A percentile compares a stretch with the other conserved stretches of the same genome.
phyloP scores from a whole-genome alignment of 1,139 yeast genomes.

The Petasospora rhodanensis region DNA sequence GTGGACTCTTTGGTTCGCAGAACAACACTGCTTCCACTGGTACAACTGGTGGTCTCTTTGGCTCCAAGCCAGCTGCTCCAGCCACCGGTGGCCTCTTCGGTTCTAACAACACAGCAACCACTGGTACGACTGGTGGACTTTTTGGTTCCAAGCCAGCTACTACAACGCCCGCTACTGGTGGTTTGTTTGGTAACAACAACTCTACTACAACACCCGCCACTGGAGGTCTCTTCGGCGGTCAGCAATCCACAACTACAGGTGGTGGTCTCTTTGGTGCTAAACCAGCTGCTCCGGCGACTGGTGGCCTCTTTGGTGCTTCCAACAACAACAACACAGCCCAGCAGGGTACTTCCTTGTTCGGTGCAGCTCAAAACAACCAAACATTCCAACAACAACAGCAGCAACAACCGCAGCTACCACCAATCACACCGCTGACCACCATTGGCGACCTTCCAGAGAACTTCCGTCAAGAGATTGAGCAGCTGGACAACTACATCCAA shows the following conservation, averaged over 20 bases:
- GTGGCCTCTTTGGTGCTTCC: constrained; percentile 34
- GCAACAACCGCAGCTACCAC: constrained; percentile 38
- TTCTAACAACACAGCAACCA: constrained; percentile 11
- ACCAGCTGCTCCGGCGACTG: constrained; percentile 19
- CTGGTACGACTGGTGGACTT: constrained; percentile 19
- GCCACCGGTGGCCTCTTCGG: constrained; percentile 18
- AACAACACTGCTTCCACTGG: constrained; percentile 10
- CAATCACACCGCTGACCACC: constrained; percentile 78
- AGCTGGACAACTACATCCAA: constrained; percentile 77
- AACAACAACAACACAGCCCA: constrained; percentile 15
- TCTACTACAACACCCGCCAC: constrained; percentile 2
- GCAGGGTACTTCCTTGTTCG: constrained; percentile 31
- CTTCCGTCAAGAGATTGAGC: constrained; percentile 73
- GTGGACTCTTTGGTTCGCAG: constrained; percentile 19
- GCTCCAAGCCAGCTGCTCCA: constrained; percentile 22
- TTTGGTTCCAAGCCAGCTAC: constrained; percentile 24
- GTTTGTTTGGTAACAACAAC: constrained; percentile 5
- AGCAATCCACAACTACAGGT: constrained; percentile 9
- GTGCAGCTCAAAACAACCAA: constrained; percentile 21
- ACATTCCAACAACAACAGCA: constrained; percentile 28
- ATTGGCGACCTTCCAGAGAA: constrained; percentile 80
- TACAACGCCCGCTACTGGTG: constrained; percentile 11
- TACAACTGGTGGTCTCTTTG: constrained; percentile 31
- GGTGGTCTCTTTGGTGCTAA: constrained; percentile 27
- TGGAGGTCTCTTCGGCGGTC: constrained; percentile 23